phyloP scores from a whole-genome alignment of 352 stramenopile genomes.

The Phytophthora ramorum region DNA sequence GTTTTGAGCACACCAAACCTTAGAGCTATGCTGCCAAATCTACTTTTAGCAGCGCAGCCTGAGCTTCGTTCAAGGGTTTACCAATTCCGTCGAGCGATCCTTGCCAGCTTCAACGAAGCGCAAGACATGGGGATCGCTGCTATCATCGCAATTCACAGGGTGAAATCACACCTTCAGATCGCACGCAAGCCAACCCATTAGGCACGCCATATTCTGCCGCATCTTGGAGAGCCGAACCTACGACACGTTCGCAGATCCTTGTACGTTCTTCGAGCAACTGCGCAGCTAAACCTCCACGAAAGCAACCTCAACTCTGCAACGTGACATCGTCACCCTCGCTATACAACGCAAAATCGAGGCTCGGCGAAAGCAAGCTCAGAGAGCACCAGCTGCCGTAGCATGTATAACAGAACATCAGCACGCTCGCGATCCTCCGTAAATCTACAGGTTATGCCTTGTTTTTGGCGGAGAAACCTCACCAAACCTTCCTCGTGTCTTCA shows the following conservation, averaged over 20 bases:
- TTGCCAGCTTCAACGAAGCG: too few relatives aligned
- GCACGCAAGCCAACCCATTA: background rate
- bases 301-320: background rate
- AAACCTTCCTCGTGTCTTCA: background rate
- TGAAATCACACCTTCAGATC: too few relatives aligned
- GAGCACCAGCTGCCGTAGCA: background rate
- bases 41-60: too few relatives aligned
- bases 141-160: too few relatives aligned
- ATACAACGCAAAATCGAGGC: background rate
- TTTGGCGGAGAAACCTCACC: background rate
- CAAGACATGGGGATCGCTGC: too few relatives aligned
- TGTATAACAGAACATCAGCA: background rate
- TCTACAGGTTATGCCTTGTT: background rate
- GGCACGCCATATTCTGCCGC: background rate
- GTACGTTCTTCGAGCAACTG: too few relatives aligned
- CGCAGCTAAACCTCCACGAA: background rate
- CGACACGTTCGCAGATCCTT: too few relatives aligned
- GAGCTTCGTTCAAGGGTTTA: too few relatives aligned
- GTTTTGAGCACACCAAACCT: too few relatives aligned
- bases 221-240: background rate
- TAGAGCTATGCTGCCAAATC: too few relatives aligned
- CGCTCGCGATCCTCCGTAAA: background rate
- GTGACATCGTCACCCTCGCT: background rate
- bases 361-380: too few relatives aligned
- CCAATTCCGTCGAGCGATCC: too few relatives aligned